Evolutionary conservation across 2,329 filamentous ascomycete genomes (phyloP).

Genomic region (Escovopsis sp.): DNA sequence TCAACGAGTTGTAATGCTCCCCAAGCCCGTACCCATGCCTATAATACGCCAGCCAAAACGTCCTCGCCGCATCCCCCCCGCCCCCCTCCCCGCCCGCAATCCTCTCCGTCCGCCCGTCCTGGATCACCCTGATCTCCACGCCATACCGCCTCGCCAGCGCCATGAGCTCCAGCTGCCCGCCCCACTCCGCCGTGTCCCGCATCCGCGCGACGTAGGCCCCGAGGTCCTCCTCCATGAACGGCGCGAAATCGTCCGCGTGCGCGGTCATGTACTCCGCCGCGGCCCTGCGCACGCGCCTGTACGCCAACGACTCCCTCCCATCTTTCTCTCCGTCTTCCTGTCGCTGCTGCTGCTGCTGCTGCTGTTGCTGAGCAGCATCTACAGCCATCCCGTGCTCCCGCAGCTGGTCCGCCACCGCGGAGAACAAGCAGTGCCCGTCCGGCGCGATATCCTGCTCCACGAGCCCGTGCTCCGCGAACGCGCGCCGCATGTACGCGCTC

Average conservation of each 20-base stretch:
- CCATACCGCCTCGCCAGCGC: conserved; percentile 71
- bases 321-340: no score
- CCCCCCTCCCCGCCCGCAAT: conserved; percentile 39
- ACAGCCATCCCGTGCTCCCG: conserved; percentile 23
- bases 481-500: conserved; percentile 51
- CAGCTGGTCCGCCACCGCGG: conserved; percentile 78
- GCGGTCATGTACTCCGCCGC: conserved; percentile 65
- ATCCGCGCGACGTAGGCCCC: conserved; percentile 62
- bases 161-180: conserved; percentile 77
- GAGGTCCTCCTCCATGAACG: conserved; percentile 74
- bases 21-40: conserved; percentile 85
- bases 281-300: conserved; percentile 51
- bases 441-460: conserved; percentile 68
- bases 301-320: conserved; percentile 30
- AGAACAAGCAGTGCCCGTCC: conserved; percentile 91
- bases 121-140: conserved; percentile 70
- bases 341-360: no score
- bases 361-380: no score
- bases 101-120: conserved; percentile 67
- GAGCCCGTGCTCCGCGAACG: conserved; percentile 49
- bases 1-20: conserved; percentile 91
- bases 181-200: conserved; percentile 84
- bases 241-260: conserved; percentile 67
- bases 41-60: conserved; percentile 86
- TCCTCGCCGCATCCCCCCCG: conserved; percentile 37